Evolutionary conservation across 2,329 filamentous ascomycete genomes (phyloP).

Genomic region (Colletotrichum sp.): DNA sequence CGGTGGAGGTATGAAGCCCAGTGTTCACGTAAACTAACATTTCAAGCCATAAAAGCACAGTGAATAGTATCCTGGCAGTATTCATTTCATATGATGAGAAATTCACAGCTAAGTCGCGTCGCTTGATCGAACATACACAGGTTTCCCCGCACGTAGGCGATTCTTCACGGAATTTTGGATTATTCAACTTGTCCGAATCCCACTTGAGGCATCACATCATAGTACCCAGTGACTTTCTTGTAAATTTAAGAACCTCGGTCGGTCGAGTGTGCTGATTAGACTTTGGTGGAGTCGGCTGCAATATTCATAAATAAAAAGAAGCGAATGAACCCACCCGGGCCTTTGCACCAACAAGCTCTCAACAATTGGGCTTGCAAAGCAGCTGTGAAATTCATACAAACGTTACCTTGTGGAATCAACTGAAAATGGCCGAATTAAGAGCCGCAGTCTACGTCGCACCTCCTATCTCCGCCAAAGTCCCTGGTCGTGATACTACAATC

Average conservation of each 20-base stretch:
- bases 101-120: fast-evolving
- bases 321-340: neutral
- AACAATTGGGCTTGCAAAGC: neutral
- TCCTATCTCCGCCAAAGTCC: neutral
- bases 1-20: neutral
- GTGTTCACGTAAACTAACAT: neutral
- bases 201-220: neutral
- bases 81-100: neutral
- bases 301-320: neutral
- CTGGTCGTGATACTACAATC: neutral
- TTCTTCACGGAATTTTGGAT: neutral
- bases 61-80: neutral
- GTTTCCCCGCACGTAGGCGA: neutral
- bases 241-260: neutral
- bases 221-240: neutral
- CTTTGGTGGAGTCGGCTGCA: neutral
- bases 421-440: neutral
- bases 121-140: neutral
- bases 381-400: neutral
- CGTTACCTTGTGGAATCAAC: neutral
- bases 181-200: neutral
- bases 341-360: neutral
- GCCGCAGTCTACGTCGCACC: neutral
- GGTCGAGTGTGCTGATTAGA: too few relatives aligned
- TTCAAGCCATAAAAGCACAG: neutral